Evolutionary conservation across 73 alveolate species (phyloP).

Genomic region (Breviolum minutum): DNA sequence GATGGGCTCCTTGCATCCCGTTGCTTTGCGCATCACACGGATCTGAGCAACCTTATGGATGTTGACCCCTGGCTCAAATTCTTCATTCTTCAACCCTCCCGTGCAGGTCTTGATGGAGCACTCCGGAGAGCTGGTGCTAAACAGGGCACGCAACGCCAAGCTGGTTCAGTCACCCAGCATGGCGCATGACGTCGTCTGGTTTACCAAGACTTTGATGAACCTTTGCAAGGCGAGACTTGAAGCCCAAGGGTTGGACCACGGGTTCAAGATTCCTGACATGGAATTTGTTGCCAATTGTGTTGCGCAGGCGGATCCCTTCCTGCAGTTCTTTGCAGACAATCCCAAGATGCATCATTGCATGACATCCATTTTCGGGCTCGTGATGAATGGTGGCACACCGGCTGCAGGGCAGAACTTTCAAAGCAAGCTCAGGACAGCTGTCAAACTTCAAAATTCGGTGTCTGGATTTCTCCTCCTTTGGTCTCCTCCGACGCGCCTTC

Average conservation of each 20-base stretch:
- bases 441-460: not conserved
- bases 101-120: conserved; percentile 80
- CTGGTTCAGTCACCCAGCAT: conserved; percentile 67
- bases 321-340: conserved; percentile 85
- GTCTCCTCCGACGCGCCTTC: too few species aligned
- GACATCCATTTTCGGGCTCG: conserved; percentile 53
- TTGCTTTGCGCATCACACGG: not conserved
- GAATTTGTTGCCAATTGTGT: too few species aligned
- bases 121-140: conserved; percentile 70
- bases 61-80: not conserved
- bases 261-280: not conserved
- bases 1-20: not conserved
- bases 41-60: too few species aligned
- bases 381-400: conserved; percentile 89
- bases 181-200: conserved; percentile 86
- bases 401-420: conserved; percentile 44
- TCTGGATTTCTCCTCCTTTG: too few species aligned
- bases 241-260: not conserved
- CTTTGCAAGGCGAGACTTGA: conserved; percentile 26
- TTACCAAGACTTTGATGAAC: conserved; percentile 37
- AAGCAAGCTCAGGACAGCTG: conserved; percentile 43
- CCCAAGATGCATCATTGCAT: conserved; percentile 61
- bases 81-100: not conserved
- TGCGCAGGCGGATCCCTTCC: conserved; percentile 64
- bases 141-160: conserved; percentile 70